Evolutionary conservation across 2,329 filamentous ascomycete species (phyloP).

Genomic region (Hymenotorrendiella dingleyae): DNA sequence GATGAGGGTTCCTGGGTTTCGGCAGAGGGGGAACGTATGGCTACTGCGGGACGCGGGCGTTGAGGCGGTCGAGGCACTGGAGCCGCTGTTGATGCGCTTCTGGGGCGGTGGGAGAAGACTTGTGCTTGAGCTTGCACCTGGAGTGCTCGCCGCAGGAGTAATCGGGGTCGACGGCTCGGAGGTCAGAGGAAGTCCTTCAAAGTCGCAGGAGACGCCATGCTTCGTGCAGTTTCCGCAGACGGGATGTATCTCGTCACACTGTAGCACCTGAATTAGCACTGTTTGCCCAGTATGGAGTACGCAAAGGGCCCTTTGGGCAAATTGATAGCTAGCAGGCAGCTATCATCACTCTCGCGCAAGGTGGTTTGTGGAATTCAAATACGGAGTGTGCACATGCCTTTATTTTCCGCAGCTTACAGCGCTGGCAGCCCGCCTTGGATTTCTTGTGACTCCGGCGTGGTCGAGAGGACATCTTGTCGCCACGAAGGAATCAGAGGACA

Average conservation of each 20-base stretch:
- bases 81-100: too few species aligned
- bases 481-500: neutral
- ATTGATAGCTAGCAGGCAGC: too few species aligned
- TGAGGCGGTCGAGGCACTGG: too few species aligned
- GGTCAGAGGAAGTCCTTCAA: constrained; percentile 39
- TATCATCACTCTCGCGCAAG: too few species aligned
- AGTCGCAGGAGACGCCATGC: constrained; percentile 61
- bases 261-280: constrained; percentile 5
- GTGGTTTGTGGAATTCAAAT: too few species aligned
- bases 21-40: constrained; percentile 20
- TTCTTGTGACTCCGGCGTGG: constrained; percentile 49
- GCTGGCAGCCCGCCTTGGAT: constrained; percentile 58
- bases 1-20: constrained; percentile 17
- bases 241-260: constrained; percentile 61
- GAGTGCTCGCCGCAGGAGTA: constrained; percentile 13
- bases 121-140: constrained; percentile 9
- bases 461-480: neutral
- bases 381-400: constrained; percentile 57
- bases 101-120: too few species aligned
- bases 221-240: constrained; percentile 61
- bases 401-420: constrained; percentile 64
- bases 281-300: neutral
- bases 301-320: too few species aligned
- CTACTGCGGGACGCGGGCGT: too few species aligned
- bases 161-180: constrained; percentile 1